A percentile compares a stretch with the other conserved stretches of the same genome.
Conservation (phyloP, 1,284 basidiomycete genomes). For the Tremellales sp. region DNA sequence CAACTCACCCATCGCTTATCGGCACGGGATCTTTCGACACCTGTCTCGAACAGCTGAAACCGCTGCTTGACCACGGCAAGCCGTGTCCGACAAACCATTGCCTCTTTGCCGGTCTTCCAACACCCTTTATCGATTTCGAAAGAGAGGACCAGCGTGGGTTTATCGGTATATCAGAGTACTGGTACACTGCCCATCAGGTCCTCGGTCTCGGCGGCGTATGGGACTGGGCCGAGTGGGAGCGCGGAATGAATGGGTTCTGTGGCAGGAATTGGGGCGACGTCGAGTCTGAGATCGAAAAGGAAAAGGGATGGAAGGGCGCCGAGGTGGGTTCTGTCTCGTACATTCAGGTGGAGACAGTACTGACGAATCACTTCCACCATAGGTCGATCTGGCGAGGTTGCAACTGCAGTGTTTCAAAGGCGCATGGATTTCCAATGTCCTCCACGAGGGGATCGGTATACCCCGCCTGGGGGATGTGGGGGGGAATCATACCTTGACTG, state of each 20-base stretch:
- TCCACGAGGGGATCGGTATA: conserved; percentile 94
- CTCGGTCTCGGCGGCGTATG: conserved; percentile 92
- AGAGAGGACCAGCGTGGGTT: conserved; percentile 69
- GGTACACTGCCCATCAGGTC: conserved; percentile 91
- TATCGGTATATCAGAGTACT: conserved; percentile 98
- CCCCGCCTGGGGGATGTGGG: conserved; percentile 83
- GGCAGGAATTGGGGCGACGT: conserved; percentile 73
- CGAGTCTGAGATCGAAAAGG: conserved; percentile 62
- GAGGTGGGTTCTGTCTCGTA: conserved; percentile 38
- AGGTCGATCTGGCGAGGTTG: conserved; percentile 74
- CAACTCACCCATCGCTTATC: conserved; percentile 61
- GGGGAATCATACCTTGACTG: conserved; percentile 58
- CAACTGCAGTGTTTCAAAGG: conserved; percentile 99
- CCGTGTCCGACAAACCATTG: conserved; percentile 83
- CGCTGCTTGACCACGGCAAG: conserved; percentile 78
- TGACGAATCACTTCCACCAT: conserved; percentile 3
- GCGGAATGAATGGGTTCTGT: conserved; percentile 84
- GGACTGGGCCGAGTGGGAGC: conserved; percentile 93
- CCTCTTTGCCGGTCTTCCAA: conserved; percentile 95
- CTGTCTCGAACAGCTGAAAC: conserved; percentile 70
- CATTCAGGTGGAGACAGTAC: neutral
- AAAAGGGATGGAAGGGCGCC: conserved; percentile 64
- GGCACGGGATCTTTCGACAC: conserved; percentile 88
- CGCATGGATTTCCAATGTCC: conserved; percentile 93
- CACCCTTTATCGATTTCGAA: conserved; percentile 77